These are phyloP conservation scores for Sphaerulina populicola DNA, from an alignment of 2,329 filamentous ascomycete genomes.

Conservation along the genomic window DNA sequence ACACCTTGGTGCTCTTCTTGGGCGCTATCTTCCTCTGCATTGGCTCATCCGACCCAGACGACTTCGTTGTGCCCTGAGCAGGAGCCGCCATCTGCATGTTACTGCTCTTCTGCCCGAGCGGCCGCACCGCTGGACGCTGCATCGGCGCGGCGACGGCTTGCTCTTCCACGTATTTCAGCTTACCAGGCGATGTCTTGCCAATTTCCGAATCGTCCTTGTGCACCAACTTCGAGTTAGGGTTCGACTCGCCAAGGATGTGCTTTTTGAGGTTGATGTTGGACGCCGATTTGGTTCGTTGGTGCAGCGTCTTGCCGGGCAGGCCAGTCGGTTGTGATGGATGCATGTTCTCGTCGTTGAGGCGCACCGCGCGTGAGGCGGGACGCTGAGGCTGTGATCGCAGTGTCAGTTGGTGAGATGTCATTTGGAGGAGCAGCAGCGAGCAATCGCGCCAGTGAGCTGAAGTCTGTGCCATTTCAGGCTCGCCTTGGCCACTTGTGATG, in stretches of 20 bases:
- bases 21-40: constrained; percentile 24
- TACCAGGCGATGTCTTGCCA: constrained; percentile 40
- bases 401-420: constrained; percentile 24
- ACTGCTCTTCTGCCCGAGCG: constrained; percentile 33
- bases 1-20: constrained; percentile 31
- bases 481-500: not conserved
- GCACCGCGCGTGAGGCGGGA: constrained; percentile 46
- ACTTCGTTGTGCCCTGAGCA: constrained; percentile 9
- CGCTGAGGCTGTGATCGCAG: constrained; percentile 56
- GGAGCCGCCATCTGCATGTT: constrained; percentile 17
- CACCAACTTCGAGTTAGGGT: constrained; percentile 27
- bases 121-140: constrained; percentile 56
- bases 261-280: constrained; percentile 18
- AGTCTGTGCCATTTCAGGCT: not conserved
- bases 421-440: not conserved
- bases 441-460: not conserved
- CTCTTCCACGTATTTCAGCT: constrained; percentile 31
- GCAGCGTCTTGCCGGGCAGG: constrained; percentile 52
- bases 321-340: constrained; percentile 36
- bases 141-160: constrained; percentile 38
- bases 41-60: constrained; percentile 7
- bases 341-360: constrained; percentile 64
- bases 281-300: constrained; percentile 71
- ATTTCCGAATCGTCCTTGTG: constrained; percentile 52
- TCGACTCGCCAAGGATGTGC: constrained; percentile 37